Evolutionary conservation across 2,329 filamentous ascomycete genomes (phyloP), one percentile per base, ranked within the genome.

Genomic region (Phyllachora maydis): DNA sequence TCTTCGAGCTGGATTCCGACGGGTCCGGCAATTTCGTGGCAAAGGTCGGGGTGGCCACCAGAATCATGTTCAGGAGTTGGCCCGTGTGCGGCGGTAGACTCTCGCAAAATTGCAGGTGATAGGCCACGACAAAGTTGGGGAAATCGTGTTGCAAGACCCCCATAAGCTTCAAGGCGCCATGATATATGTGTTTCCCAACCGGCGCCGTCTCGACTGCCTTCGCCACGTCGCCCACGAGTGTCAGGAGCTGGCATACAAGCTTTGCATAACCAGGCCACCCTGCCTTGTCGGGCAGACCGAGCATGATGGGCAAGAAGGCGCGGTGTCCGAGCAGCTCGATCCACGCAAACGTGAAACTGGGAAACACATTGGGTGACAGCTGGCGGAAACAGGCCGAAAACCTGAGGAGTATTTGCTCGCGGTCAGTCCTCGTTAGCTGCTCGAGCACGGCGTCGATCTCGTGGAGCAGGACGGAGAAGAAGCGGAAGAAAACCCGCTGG

Each of bases 91-190:
- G 65, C 2, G 83, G 78, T 28, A 95, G 74, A 38, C 67, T 69
- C 35, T 76, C 72, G 50, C 74, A 82, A 24, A 98, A 65, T 34
- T 69, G 66, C 34, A 78, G 68, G 41, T 91, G 78, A 43, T 91
- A 81, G 36, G 83, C 78, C 5, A 78, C 75, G 19, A 98, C 52
- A 46, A 92, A 98, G 27, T 93, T 82, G 0, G 85, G 77, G 47
- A 81, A 95, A 45, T 98, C 88, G 41, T 95, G 88, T 35, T 92
- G 78, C 25, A 98, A 54, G 24, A 91, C 64, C 16, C 91, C 54
- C 26, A 95, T 52, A 29, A 93, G 65, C 40, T 90, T 82, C 22
- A 91, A 54, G 2, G 77, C 67, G 6, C 74, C 81, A 30, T 79
- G 72, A 45, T 92, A 93, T 30, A 91, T 66, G 26, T 85, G 78